These are phyloP conservation scores for Clarkia xantiana DNA, from an alignment of 345 rosid species.

Conservation along the genomic window DNA sequence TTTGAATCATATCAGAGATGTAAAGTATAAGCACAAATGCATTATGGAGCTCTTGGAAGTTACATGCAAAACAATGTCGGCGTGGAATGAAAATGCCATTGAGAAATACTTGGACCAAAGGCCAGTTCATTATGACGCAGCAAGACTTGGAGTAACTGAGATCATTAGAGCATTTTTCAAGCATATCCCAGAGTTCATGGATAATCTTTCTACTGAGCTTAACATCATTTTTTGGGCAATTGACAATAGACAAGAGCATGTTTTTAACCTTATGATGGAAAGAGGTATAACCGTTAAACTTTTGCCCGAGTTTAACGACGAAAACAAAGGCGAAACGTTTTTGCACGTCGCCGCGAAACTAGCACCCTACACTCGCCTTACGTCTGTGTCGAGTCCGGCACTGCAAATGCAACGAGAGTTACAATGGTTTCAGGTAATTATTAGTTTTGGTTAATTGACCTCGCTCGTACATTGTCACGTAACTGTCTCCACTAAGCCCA, in stretches of 20 bases:
- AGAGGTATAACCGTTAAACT: background rate
- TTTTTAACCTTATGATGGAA: background rate
- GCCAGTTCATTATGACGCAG: background rate
- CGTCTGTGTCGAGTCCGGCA: constrained; percentile 5
- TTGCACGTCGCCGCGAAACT: background rate
- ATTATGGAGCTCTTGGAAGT: background rate
- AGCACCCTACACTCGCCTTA: background rate
- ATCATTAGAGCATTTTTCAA: background rate
- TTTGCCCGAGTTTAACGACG: too few relatives aligned
- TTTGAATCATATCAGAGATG: background rate
- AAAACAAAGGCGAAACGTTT: background rate
- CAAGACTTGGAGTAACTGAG: background rate
- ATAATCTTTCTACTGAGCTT: background rate
- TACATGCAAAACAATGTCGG: background rate
- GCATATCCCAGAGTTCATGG: background rate
- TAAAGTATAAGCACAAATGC: constrained; percentile 3
- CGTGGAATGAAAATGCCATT: background rate
- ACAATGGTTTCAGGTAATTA: too few relatives aligned
- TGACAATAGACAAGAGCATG: background rate
- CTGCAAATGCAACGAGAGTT: constrained; percentile 9
- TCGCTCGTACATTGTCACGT: too few relatives aligned
- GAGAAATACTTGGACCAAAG: too few relatives aligned
- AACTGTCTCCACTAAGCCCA: too few relatives aligned
- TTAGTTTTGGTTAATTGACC: too few relatives aligned
- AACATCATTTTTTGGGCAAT: background rate